These are phyloP conservation scores for Brachypodium distachyon DNA, from an alignment of 202 grass and related monocot species.

Conservation along the genomic window DNA sequence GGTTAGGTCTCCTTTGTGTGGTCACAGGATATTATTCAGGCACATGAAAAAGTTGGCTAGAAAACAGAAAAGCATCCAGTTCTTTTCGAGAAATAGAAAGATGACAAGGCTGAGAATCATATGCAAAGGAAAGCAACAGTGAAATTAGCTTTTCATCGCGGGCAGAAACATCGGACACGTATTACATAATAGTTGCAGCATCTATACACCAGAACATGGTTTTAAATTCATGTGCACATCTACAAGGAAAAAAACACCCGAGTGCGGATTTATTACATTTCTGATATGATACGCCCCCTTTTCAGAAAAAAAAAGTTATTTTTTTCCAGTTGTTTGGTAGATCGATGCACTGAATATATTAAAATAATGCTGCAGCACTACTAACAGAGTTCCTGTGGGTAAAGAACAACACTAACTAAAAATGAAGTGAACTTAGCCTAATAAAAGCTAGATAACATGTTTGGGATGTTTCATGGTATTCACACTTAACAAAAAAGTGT, in stretches of 20 bases:
- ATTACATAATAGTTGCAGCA: slow-evolving; percentile 2
- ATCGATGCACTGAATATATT: background rate
- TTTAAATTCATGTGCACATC: background rate
- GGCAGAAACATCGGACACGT: slow-evolving; percentile 3
- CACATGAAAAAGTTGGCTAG: background rate
- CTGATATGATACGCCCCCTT: background rate
- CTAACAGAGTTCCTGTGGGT: background rate
- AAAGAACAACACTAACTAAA: background rate
- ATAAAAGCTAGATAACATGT: background rate
- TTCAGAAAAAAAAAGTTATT: background rate
- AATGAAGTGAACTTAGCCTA: background rate
- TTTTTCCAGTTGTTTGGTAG: background rate
- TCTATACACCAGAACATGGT: background rate
- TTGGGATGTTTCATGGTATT: background rate
- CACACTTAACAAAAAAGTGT: background rate
- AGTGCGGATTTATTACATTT: background rate
- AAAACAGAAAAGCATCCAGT: background rate
- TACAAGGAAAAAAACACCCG: background rate
- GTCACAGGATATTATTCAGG: background rate
- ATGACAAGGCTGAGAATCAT: background rate
- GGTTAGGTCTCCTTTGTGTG: background rate
- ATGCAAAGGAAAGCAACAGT: background rate
- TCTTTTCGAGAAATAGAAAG: background rate
- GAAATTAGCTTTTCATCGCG: slow-evolving; percentile 1
- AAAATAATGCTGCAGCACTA: background rate